Conservation (phyloP, 108 stramenopile species). For the Pseudonitzschia multiseries region DNA sequence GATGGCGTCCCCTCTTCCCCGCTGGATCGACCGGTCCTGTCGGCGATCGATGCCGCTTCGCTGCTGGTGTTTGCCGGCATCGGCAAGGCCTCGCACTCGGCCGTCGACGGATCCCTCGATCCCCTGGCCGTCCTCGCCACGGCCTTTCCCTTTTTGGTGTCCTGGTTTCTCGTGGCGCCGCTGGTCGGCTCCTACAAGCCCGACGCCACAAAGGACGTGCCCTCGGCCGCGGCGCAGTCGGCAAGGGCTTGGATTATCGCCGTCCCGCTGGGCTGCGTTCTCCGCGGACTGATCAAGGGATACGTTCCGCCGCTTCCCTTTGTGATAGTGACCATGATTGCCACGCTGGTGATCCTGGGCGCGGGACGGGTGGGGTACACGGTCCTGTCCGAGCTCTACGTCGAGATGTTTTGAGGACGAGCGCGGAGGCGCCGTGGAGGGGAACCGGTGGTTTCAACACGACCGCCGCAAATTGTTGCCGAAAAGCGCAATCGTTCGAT, state of each 20-base stretch:
- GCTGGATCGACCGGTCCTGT: slow-evolving; percentile 56
- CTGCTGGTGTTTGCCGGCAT: slow-evolving; percentile 53
- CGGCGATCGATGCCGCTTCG: slow-evolving; percentile 43
- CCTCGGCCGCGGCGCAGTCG: slow-evolving; percentile 30
- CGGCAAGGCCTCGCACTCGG: slow-evolving; percentile 62
- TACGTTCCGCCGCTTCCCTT: slow-evolving; percentile 66
- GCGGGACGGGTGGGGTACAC: slow-evolving; percentile 18
- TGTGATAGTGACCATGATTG: slow-evolving; percentile 65
- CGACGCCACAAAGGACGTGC: slow-evolving; percentile 28
- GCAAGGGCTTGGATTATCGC: slow-evolving; percentile 64
- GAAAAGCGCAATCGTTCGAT: no score
- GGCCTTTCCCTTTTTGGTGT: slow-evolving; percentile 50
- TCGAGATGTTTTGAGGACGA: slow-evolving; percentile 19
- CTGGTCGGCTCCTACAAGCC: slow-evolving; percentile 54
- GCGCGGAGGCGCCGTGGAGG: neutral
- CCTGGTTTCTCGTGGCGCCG: slow-evolving; percentile 54
- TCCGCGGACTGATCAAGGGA: slow-evolving; percentile 62
- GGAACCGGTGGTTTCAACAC: neutral
- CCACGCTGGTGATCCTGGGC: slow-evolving; percentile 56
- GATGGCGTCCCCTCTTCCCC: slow-evolving; percentile 35
- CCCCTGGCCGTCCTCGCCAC: slow-evolving; percentile 37
- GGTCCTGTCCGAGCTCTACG: slow-evolving; percentile 19
- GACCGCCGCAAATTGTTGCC: no score
- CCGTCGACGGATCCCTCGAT: slow-evolving; percentile 44
- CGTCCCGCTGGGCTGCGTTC: slow-evolving; percentile 54